Base-by-base conservation (phyloP, 495 filamentous ascomycete species). In the Penicillium manginii region DNA sequence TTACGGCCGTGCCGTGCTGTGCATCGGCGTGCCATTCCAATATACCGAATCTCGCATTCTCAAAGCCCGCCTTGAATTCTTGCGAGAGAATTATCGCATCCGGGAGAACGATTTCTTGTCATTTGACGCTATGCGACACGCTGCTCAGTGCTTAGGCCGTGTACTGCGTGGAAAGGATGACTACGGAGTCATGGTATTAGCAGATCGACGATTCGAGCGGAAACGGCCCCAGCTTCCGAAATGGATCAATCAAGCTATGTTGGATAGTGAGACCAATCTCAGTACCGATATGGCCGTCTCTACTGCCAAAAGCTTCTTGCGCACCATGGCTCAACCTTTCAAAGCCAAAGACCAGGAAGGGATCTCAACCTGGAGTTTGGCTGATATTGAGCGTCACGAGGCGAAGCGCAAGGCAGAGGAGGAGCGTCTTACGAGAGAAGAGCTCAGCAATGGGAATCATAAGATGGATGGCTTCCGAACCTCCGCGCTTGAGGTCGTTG, bases 71-170 rank as follows among this genome's bases (percentile, higher is more conserved):
- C 86, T 99, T 18, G 91, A 98, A 70, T 99, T 99, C 72, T 78
- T 99, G 10, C 85, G 96, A 42, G 96, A 99, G 72, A 97, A 89
- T 15, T 99, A 97, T 77, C 89, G 92, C 45, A 99, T 99, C 72
- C 84, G 91, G 43, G 96, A 98, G 73, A 96, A 96, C 65, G 96
- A 99, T 68, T 99, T 99, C 70, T 76, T 99, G 2, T 98, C 96
- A 35, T 99, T 98, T 84, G 94, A 98, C 71, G 96, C 94, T 19
- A 99, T 98, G 93, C 84, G 96, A 23, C 96, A 99, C 68, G 96
- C 94, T 40, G 92, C 96, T 14, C 96, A 99, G 67, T 99, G 96
- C 62, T 81, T 99, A 0, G 96, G 96, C 21, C 93, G 96, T 67
- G 96, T 99, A 17, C 80, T 99, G 23, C 84, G 96, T 58, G 96